phyloP scores from a whole-genome alignment of 2,329 filamentous ascomycete species.

The Colletotrichum plurivorum region DNA sequence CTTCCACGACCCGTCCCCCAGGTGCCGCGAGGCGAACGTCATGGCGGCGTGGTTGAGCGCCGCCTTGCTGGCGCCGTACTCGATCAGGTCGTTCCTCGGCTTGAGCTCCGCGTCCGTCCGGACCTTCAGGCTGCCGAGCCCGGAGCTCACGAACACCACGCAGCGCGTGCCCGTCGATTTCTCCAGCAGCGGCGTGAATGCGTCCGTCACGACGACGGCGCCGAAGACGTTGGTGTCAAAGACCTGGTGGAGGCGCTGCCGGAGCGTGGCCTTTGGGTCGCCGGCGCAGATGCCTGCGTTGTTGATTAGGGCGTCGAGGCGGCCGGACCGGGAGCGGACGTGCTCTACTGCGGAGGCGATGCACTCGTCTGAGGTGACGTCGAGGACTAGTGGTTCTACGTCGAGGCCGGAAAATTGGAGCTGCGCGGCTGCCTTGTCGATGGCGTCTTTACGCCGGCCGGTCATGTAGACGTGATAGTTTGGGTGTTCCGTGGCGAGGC shows the following conservation, averaged over 20 bases:
- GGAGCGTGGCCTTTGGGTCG: conserved; percentile 65
- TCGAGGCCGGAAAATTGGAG: conserved; percentile 19
- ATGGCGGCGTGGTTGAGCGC: conserved; percentile 32
- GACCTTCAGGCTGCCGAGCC: conserved; percentile 22
- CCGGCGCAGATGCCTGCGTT: conserved; percentile 72
- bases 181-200: conserved; percentile 53
- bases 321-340: conserved; percentile 62
- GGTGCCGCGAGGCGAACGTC: conserved; percentile 16
- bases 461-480: conserved; percentile 31
- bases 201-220: conserved; percentile 65
- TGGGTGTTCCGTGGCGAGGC: conserved; percentile 18
- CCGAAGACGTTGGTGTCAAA: conserved; percentile 75
- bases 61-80: conserved; percentile 34
- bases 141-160: conserved; percentile 30
- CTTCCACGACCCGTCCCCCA: conserved; percentile 26
- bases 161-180: conserved; percentile 20
- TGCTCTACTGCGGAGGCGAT: conserved; percentile 51
- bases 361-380: conserved; percentile 66
- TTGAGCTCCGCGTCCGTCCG: conserved; percentile 5
- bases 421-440: conserved; percentile 21
- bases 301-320: conserved; percentile 72
- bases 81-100: conserved; percentile 1
- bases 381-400: conserved; percentile 58
- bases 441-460: conserved; percentile 27
- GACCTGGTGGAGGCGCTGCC: conserved; percentile 64